A percentile compares a stretch with the other conserved stretches of the same genome.
Conservation (phyloP, 192 early-diverging fungal genomes). For the Mortierella alpina region DNA sequence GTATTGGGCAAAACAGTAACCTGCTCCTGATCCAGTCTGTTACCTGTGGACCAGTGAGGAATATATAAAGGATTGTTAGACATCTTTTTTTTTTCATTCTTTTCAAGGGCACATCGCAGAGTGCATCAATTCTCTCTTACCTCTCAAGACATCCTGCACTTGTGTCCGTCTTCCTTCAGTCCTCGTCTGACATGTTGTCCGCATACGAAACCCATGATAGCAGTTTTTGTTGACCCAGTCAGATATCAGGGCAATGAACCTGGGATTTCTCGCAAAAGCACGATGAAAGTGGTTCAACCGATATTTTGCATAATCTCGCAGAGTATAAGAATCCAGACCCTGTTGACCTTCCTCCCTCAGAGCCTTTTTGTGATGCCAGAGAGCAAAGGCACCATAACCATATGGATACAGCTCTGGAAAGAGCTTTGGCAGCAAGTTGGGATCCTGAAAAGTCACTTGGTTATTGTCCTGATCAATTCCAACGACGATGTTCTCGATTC, state of each 20-base stretch:
- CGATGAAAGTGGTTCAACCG: conserved; percentile 5
- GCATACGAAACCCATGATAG: background rate
- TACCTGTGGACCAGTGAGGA: too few relatives aligned
- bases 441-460: background rate
- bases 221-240: conserved; percentile 6
- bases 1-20: background rate
- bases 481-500: background rate
- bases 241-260: conserved; percentile 1
- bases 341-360: background rate
- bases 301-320: conserved; percentile 13
- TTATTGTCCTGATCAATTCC: background rate
- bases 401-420: conserved; percentile 17
- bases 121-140: background rate
- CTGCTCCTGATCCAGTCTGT: background rate
- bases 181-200: background rate
- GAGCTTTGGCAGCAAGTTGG: background rate
- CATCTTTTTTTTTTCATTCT: background rate
- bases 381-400: background rate
- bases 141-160: background rate
- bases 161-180: background rate
- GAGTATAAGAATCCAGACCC: background rate
- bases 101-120: background rate
- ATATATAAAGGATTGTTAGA: background rate
- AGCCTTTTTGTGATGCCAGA: conserved; percentile 1
- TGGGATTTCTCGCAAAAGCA: background rate